Conservation (phyloP, 495 filamentous ascomycete genomes). For the Tuber melanosporum region DNA sequence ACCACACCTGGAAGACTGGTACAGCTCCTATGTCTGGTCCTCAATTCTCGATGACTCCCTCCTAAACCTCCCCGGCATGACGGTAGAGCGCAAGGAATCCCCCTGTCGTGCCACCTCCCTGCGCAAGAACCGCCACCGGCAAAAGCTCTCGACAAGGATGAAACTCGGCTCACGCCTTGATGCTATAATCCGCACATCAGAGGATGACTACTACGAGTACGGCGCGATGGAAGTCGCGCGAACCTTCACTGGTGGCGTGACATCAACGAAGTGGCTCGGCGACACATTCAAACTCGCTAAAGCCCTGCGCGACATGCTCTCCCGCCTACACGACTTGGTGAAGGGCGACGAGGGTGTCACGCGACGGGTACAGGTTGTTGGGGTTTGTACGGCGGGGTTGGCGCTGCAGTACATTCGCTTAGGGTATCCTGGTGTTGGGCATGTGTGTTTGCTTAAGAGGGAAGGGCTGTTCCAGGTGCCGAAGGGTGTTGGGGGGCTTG, state of each 20-base stretch:
- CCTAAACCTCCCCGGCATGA: slow-evolving; percentile 24
- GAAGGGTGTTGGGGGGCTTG: slow-evolving; percentile 3
- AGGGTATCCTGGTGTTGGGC: too few relatives aligned
- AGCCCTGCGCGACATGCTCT: slow-evolving; percentile 29
- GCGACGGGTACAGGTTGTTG: slow-evolving; percentile 24
- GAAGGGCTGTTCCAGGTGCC: slow-evolving; percentile 25
- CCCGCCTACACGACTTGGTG: slow-evolving; percentile 25
- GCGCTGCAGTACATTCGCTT: slow-evolving; percentile 8
- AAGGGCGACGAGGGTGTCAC: slow-evolving; percentile 11
- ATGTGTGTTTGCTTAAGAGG: slow-evolving; percentile 18
- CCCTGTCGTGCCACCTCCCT: slow-evolving; percentile 28
- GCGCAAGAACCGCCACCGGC: slow-evolving; percentile 28
- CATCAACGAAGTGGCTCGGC: slow-evolving; percentile 29
- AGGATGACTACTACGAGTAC: slow-evolving; percentile 28
- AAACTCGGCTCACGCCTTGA: slow-evolving; percentile 30
- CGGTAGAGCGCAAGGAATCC: slow-evolving; percentile 30
- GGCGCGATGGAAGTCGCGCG: slow-evolving; percentile 31
- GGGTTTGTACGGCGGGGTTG: slow-evolving; percentile 31
- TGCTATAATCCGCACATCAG: slow-evolving; percentile 28
- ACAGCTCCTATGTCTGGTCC: slow-evolving; percentile 31
- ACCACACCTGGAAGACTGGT: slow-evolving; percentile 32
- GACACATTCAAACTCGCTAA: slow-evolving; percentile 25
- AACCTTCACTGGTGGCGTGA: slow-evolving; percentile 22
- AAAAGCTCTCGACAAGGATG: slow-evolving; percentile 15
- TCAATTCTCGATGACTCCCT: slow-evolving; percentile 25